Percentiles rank a stretch among this genome's conserved stretches.
Evolutionary conservation across 306 rosid genomes (phyloP).

Genomic region (Oxytropis ochrocephala): DNA sequence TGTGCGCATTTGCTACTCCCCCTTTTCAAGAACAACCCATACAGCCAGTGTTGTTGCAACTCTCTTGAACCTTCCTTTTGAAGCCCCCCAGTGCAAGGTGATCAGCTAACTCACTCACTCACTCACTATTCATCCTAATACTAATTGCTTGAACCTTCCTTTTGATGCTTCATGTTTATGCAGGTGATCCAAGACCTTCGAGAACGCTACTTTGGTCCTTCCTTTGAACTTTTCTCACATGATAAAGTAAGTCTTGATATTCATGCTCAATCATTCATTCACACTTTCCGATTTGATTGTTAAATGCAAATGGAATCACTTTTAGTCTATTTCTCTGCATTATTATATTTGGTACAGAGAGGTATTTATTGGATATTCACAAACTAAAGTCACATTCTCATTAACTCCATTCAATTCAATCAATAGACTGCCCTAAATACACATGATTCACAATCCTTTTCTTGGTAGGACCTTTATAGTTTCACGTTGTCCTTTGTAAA

Average conservation of each 20-base stretch:
- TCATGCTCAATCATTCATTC: neutral
- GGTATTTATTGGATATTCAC: neutral
- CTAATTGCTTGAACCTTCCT: too few species aligned
- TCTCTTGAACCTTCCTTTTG: constrained; percentile 49
- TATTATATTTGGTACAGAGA: neutral
- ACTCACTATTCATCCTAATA: too few species aligned
- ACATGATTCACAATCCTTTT: neutral
- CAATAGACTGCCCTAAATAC: neutral
- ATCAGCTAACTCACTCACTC: too few species aligned
- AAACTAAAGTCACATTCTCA: neutral
- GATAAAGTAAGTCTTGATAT: constrained; percentile 52
- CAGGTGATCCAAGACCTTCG: constrained; percentile 63
- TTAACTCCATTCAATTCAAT: neutral
- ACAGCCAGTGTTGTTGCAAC: constrained; percentile 62
- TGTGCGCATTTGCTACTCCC: constrained; percentile 76
- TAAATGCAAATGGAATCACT: neutral
- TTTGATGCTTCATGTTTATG: neutral
- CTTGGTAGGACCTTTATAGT: neutral
- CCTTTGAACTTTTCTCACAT: constrained; percentile 71
- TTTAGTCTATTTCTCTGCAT: neutral
- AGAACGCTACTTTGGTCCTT: constrained; percentile 85
- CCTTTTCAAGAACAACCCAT: constrained; percentile 76
- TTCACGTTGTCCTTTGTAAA: neutral
- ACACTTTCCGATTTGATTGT: too few species aligned
- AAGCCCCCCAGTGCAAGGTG: constrained; percentile 72